phyloP scores from a whole-genome alignment of 2,329 filamentous ascomycete species.

The Neonectria magnoliae region DNA sequence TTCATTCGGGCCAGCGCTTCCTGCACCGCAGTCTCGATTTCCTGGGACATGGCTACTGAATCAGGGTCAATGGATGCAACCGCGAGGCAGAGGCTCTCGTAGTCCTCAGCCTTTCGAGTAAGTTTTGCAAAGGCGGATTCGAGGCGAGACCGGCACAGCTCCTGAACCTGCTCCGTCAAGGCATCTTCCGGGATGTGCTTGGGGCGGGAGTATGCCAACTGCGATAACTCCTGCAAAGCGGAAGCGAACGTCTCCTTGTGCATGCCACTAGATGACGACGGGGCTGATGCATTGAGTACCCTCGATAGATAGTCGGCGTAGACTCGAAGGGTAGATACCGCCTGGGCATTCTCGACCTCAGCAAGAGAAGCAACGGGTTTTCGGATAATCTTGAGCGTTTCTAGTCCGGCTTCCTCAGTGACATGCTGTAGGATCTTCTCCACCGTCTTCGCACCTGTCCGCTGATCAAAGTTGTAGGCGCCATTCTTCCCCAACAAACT shows the following conservation, averaged over 20 bases:
- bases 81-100: slow-evolving; percentile 63
- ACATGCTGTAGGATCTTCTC: slow-evolving; percentile 76
- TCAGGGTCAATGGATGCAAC: slow-evolving; percentile 63
- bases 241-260: slow-evolving; percentile 46
- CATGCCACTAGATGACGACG: slow-evolving; percentile 42
- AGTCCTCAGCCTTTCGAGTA: slow-evolving; percentile 63
- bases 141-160: slow-evolving; percentile 65
- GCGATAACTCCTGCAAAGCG: slow-evolving; percentile 63
- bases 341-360: slow-evolving; percentile 42
- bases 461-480: slow-evolving; percentile 82
- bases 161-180: slow-evolving; percentile 62
- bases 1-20: slow-evolving; percentile 63
- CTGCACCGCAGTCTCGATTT: slow-evolving; percentile 62
- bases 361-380: slow-evolving; percentile 51
- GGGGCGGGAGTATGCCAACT: slow-evolving; percentile 64
- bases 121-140: slow-evolving; percentile 68
- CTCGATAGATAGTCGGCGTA: slow-evolving; percentile 66
- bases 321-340: slow-evolving; percentile 53
- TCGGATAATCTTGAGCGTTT: slow-evolving; percentile 59
- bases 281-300: slow-evolving; percentile 53
- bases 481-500: slow-evolving; percentile 77
- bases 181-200: slow-evolving; percentile 53
- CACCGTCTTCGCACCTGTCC: slow-evolving; percentile 86
- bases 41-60: slow-evolving; percentile 65
- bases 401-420: slow-evolving; percentile 64